Base-by-base conservation (phyloP, 2,329 filamentous ascomycete species). In the Paraphaeosphaeria minitans region DNA sequence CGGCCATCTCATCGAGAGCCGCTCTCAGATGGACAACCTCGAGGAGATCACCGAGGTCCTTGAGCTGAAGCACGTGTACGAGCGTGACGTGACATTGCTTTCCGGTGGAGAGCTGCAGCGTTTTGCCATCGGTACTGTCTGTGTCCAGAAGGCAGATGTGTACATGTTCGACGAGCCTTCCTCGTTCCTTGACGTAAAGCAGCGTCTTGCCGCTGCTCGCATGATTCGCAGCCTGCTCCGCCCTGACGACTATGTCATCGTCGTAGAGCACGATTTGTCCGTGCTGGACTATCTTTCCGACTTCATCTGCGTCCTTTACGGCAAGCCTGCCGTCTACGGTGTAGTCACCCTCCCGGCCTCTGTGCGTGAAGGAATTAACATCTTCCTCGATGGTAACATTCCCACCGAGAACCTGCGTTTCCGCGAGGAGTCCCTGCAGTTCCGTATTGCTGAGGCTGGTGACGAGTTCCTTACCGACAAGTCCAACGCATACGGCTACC, bases 101-200 rank as follows among this genome's bases (percentile, higher is more conserved):
- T 99, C 95, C 65, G 96, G 95, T 86, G 95, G 95, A 84, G 96
- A 99, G 80, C 85, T 99, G 74, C 95, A 99, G 80, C 90, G 95
- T 80, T 99, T 99, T 72, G 95, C 95, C 70, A 97, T 99, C 69
- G 95, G 91, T 72, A 91, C 94, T 53, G 93, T 97, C 63, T 97
- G 93, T 73, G 93, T 98, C 22, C 94, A 98, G 78, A 88, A 96
- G 73, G 94, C 94, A 68, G 95, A 99, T 77, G 75, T 78, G 82
- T 99, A 99, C 85, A 98, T 99, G 95, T 99, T 99, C 73, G 95
- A 99, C 79, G 95, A 99, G 83, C 96, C 96, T 19, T 98, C 94
- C 42, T 99, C 95, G 39, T 99, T 97, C 80, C 87, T 99, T 58
- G 96, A 99, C 90, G 95, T 99, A 76, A 98, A 98, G 86, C 95